Evolutionary conservation across 2,329 filamentous ascomycete species (phyloP).

Genomic region (Venturiaceae sp.): DNA sequence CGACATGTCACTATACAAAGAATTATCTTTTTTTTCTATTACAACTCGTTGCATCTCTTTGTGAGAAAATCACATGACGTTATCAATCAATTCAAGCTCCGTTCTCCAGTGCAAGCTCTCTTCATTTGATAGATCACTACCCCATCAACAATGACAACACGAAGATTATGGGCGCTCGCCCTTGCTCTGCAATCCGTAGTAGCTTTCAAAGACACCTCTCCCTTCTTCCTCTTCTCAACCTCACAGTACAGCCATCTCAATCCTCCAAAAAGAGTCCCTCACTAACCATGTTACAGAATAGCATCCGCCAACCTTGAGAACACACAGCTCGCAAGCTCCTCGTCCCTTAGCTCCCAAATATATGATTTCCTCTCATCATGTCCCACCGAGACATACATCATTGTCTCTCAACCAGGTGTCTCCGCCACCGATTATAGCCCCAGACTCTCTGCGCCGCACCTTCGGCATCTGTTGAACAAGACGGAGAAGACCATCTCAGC

Average conservation of each 20-base stretch:
- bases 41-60: too few species aligned
- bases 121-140: too few species aligned
- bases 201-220: slow-evolving; percentile 79
- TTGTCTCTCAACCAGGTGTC: slow-evolving; percentile 69
- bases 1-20: too few species aligned
- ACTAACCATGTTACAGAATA: background rate
- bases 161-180: slow-evolving; percentile 30
- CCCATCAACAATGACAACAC: slow-evolving; percentile 5
- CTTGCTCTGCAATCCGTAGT: slow-evolving; percentile 48
- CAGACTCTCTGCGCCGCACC: slow-evolving; percentile 42
- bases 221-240: slow-evolving; percentile 82
- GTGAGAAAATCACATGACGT: too few species aligned
- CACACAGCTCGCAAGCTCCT: slow-evolving; percentile 30
- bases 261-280: slow-evolving; percentile 17
- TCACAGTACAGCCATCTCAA: slow-evolving; percentile 49
- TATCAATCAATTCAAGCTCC: too few species aligned
- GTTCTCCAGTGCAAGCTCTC: too few species aligned
- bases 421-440: slow-evolving; percentile 58
- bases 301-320: slow-evolving; percentile 10
- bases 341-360: slow-evolving; percentile 32
- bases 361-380: slow-evolving; percentile 49
- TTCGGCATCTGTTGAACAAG: slow-evolving; percentile 40
- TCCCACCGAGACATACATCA: slow-evolving; percentile 64
- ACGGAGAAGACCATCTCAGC: slow-evolving; percentile 42
- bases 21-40: too few species aligned